These are phyloP conservation scores for Pythium volutum DNA, from an alignment of 352 stramenopile species.

Conservation along the genomic window DNA sequence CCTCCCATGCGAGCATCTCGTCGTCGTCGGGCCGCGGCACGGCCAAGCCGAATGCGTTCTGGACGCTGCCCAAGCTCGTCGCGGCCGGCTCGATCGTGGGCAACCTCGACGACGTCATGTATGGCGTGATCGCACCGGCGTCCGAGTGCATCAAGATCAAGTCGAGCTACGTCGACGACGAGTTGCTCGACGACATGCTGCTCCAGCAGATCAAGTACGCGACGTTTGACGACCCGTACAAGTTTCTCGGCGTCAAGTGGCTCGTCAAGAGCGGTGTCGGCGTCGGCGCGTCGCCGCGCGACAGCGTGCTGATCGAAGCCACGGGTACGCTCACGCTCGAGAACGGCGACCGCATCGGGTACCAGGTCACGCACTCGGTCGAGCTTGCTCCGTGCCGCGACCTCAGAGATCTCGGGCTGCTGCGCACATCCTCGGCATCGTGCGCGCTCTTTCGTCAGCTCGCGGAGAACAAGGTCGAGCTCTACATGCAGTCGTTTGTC, in stretches of 20 bases:
- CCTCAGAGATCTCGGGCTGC: conserved; percentile 4
- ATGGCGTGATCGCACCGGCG: conserved; percentile 27
- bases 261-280: conserved; percentile 20
- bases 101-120: conserved; percentile 16
- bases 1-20: neutral
- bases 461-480: conserved; percentile 24
- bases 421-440: conserved; percentile 12
- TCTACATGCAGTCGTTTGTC: conserved; percentile 28
- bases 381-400: conserved; percentile 20
- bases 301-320: conserved; percentile 48
- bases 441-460: conserved; percentile 18
- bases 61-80: conserved; percentile 1
- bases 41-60: neutral
- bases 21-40: neutral
- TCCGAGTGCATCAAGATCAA: conserved; percentile 20
- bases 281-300: conserved; percentile 31
- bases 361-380: conserved; percentile 38
- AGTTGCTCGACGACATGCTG: conserved; percentile 32
- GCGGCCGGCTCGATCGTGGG: conserved; percentile 15
- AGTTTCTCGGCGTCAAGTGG: conserved; percentile 29
- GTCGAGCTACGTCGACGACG: conserved; percentile 7
- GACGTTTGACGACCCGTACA: conserved; percentile 27
- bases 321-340: conserved; percentile 33
- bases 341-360: conserved; percentile 41
- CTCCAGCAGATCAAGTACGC: conserved; percentile 41